Conservation (phyloP, 106 monocot species). For the Phalaenopsis aphrodite region DNA sequence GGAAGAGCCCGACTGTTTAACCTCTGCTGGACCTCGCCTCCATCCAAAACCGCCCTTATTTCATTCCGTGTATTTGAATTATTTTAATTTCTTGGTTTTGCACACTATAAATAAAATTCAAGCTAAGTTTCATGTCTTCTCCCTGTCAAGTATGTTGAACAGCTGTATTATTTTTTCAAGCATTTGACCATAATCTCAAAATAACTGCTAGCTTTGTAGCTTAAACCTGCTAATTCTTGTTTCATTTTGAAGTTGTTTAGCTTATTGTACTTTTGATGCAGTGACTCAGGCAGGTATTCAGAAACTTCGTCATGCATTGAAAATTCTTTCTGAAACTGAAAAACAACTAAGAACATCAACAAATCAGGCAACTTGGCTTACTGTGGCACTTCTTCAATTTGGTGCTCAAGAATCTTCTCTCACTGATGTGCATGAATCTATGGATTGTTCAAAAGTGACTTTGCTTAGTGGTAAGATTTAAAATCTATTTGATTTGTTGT, state of each 20-base stretch:
- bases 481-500: slow-evolving; percentile 2
- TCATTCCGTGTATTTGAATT: not conserved
- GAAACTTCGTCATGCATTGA: slow-evolving; percentile 68
- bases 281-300: slow-evolving; percentile 51
- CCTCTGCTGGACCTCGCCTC: too few relatives aligned
- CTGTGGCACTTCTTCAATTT: slow-evolving; percentile 96
- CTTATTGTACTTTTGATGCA: slow-evolving; percentile 17
- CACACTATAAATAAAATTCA: too few relatives aligned
- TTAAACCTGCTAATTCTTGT: not conserved
- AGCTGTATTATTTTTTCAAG: not conserved
- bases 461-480: slow-evolving; percentile 43
- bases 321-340: slow-evolving; percentile 90
- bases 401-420: slow-evolving; percentile 39
- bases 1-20: too few relatives aligned
- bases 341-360: slow-evolving; percentile 92
- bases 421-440: slow-evolving; percentile 27
- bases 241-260: not conserved
- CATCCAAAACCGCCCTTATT: too few relatives aligned
- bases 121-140: not conserved
- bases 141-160: not conserved
- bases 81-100: not conserved
- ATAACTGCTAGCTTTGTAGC: not conserved
- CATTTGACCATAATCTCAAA: not conserved
- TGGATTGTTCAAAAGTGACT: slow-evolving; percentile 14
- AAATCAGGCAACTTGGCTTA: slow-evolving; percentile 96